These are phyloP conservation scores for Dacryopinax primogenitus DNA, from an alignment of 768 basidiomycete genomes.

Conservation along the genomic window DNA sequence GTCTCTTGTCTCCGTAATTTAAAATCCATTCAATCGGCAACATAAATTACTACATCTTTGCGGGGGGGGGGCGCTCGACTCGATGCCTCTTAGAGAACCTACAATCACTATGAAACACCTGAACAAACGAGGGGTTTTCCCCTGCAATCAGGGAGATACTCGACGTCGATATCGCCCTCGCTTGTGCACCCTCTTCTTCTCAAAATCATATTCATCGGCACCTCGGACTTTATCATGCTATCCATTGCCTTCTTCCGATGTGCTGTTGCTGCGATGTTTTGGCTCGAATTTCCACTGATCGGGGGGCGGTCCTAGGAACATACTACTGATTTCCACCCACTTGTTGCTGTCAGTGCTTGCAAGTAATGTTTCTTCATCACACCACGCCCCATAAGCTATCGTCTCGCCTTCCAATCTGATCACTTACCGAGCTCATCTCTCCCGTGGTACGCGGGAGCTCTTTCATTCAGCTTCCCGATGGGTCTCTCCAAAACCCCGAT, in stretches of 20 bases:
- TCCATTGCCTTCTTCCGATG: conserved; percentile 27
- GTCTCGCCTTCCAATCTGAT: not conserved
- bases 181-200: too few species aligned
- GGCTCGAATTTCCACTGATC: conserved; percentile 76
- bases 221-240: conserved; percentile 18
- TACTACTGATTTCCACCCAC: conserved; percentile 89
- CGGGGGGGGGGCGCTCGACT: too few species aligned
- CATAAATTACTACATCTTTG: not conserved
- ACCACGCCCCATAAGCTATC: conserved; percentile 15
- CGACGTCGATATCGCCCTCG: too few species aligned
- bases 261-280: conserved; percentile 80
- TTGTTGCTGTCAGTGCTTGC: conserved; percentile 66
- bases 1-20: not conserved
- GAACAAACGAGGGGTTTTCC: too few species aligned
- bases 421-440: conserved; percentile 72
- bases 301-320: conserved; percentile 83
- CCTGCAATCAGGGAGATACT: too few species aligned
- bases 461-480: conserved; percentile 76
- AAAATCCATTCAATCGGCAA: not conserved
- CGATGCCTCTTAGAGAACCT: too few species aligned
- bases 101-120: too few species aligned
- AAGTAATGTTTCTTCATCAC: conserved; percentile 57
- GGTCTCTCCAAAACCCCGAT: conserved; percentile 78
- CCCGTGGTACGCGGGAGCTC: conserved; percentile 76
- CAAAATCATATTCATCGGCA: not conserved